Conservation (phyloP, 257 asterid genomes). For the Penstemon newberryi region DNA sequence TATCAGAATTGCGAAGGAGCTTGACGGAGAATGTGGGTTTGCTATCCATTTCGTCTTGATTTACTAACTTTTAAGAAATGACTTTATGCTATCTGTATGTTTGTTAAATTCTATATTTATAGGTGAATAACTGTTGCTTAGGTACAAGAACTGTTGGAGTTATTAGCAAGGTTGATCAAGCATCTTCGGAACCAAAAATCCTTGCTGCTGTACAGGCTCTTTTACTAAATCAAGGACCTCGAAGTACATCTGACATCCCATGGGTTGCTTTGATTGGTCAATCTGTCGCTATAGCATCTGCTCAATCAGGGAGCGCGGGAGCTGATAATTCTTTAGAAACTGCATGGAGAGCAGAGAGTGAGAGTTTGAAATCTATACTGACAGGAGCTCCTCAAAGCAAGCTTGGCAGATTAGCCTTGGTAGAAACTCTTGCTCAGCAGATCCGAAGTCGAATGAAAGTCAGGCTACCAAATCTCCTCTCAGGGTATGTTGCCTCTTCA, state of each 20-base stretch:
- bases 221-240: conserved; percentile 85
- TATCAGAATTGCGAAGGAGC: conserved; percentile 67
- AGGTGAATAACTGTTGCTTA: conserved; percentile 29
- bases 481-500: conserved; percentile 57
- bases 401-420: conserved; percentile 94
- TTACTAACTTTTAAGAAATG: neutral
- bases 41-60: conserved; percentile 21
- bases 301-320: conserved; percentile 79
- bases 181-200: conserved; percentile 80
- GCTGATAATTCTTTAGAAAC: conserved; percentile 86
- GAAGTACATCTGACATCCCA: conserved; percentile 88
- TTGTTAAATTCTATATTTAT: conserved; percentile 7
- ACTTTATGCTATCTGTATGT: conserved; percentile 8
- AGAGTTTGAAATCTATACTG: conserved; percentile 81
- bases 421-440: conserved; percentile 91
- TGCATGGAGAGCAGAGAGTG: conserved; percentile 96
- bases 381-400: conserved; percentile 90
- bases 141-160: conserved; percentile 96
- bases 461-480: conserved; percentile 87
- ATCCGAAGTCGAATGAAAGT: conserved; percentile 87
- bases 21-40: conserved; percentile 70
- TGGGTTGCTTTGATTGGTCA: conserved; percentile 99
- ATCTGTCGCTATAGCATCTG: conserved; percentile 87
- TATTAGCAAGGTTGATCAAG: conserved; percentile 90
- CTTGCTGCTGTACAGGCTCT: conserved; percentile 98